These are phyloP conservation scores for Artemisia tridentata DNA, from an alignment of 129 eudicot genomes.

Conservation along the genomic window DNA sequence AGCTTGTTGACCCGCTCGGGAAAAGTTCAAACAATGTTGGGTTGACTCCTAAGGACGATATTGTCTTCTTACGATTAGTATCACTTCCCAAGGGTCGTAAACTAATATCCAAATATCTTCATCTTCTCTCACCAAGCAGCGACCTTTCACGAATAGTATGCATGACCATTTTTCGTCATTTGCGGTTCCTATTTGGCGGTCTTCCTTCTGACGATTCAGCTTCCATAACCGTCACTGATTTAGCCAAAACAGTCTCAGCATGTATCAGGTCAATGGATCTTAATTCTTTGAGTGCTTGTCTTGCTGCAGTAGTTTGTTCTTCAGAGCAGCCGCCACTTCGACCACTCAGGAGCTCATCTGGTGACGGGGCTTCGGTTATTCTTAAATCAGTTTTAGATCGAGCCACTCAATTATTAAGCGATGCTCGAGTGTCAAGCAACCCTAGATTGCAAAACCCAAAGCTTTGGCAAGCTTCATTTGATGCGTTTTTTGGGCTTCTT, in stretches of 20 bases:
- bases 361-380: slow-evolving; percentile 81
- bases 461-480: slow-evolving; percentile 97
- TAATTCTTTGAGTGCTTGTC: slow-evolving; percentile 85
- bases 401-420: slow-evolving; percentile 52
- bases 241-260: slow-evolving; percentile 54
- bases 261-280: slow-evolving; percentile 86
- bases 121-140: slow-evolving; percentile 66
- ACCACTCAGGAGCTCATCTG: slow-evolving; percentile 82
- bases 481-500: slow-evolving; percentile 74
- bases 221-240: slow-evolving; percentile 36
- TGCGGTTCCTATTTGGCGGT: slow-evolving; percentile 78
- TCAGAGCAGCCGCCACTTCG: slow-evolving; percentile 97
- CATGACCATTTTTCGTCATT: slow-evolving; percentile 92
- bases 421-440: slow-evolving; percentile 32
- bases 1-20: slow-evolving; percentile 94
- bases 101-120: slow-evolving; percentile 64
- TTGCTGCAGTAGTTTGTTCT: slow-evolving; percentile 97
- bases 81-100: slow-evolving; percentile 89
- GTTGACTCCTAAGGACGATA: slow-evolving; percentile 74
- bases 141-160: slow-evolving; percentile 92
- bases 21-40: slow-evolving; percentile 53
- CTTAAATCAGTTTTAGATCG: slow-evolving; percentile 75
- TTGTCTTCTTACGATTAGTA: slow-evolving; percentile 65
- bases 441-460: slow-evolving; percentile 51
- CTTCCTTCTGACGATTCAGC: slow-evolving; percentile 64